A percentile compares a stretch with the other conserved stretches of the same genome.
Evolutionary conservation across 305 asterid genomes (phyloP).

Genomic region (Rubia peregrina): DNA sequence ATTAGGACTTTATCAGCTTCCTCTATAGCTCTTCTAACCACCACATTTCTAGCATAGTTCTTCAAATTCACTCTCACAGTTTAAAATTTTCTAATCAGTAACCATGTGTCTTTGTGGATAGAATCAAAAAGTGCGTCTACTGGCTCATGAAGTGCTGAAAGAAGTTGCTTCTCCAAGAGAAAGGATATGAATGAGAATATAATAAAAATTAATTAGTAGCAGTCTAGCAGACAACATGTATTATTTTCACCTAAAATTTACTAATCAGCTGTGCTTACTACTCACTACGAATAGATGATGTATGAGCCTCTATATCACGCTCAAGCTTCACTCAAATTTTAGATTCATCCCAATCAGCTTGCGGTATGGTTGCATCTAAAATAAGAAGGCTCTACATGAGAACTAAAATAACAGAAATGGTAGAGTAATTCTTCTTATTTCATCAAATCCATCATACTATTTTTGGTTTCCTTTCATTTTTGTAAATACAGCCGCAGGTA

Average conservation of each 20-base stretch:
- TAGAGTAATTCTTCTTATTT: not conserved
- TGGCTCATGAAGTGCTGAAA: conserved; percentile 36
- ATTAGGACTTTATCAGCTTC: conserved; percentile 54
- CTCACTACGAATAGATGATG: conserved; percentile 33
- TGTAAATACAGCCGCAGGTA: too few relatives aligned
- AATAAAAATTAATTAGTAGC: not conserved
- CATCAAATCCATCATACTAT: too few relatives aligned
- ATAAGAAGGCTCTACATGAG: not conserved
- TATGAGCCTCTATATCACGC: conserved; percentile 52
- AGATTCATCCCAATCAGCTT: conserved; percentile 55
- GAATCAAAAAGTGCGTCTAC: conserved; percentile 49
- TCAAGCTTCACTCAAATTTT: conserved; percentile 49
- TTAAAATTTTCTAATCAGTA: conserved; percentile 41
- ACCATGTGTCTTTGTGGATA: conserved; percentile 48
- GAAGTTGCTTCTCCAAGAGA: conserved; percentile 39
- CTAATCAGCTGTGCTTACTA: conserved; percentile 38
- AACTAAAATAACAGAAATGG: not conserved
- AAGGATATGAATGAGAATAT: not conserved
- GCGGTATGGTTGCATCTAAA: conserved; percentile 51
- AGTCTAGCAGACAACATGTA: not conserved
- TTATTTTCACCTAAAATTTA: conserved; percentile 34
- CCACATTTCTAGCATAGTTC: conserved; percentile 43
- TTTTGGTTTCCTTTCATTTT: too few relatives aligned
- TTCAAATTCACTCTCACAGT: conserved; percentile 44
- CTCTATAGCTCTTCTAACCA: conserved; percentile 49